Evolutionary conservation across 2,329 filamentous ascomycete genomes (phyloP).

Genomic region (Aureobasidium sp.): DNA sequence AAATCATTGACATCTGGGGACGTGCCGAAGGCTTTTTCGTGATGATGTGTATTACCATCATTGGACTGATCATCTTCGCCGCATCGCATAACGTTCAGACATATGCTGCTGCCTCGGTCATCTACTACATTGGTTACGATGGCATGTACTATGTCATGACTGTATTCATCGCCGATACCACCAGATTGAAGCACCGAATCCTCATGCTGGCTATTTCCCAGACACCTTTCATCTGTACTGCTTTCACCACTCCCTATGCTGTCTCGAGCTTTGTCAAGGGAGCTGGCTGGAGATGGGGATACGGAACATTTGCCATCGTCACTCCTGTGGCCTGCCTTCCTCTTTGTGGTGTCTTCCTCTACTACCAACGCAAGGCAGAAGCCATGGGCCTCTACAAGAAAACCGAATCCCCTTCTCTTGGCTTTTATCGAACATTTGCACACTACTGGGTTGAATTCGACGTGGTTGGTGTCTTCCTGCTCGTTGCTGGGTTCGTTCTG

Average conservation of each 20-base stretch:
- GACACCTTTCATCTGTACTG: slow-evolving; percentile 28
- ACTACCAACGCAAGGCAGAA: slow-evolving; percentile 24
- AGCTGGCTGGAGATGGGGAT: slow-evolving; percentile 26
- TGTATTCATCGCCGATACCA: slow-evolving; percentile 20
- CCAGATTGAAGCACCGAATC: slow-evolving; percentile 25
- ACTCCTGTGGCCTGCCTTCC: slow-evolving; percentile 24
- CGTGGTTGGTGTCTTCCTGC: slow-evolving; percentile 24
- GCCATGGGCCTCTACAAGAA: slow-evolving; percentile 23
- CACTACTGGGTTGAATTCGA: slow-evolving; percentile 13
- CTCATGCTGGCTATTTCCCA: slow-evolving; percentile 27
- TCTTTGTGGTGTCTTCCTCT: slow-evolving; percentile 24
- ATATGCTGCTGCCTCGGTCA: slow-evolving; percentile 20
- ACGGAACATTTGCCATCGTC: slow-evolving; percentile 27
- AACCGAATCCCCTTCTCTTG: neutral
- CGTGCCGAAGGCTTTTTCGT: slow-evolving; percentile 19
- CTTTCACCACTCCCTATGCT: slow-evolving; percentile 21
- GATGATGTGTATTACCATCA: slow-evolving; percentile 16
- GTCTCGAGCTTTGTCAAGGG: slow-evolving; percentile 15
- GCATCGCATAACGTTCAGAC: slow-evolving; percentile 17
- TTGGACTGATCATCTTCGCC: slow-evolving; percentile 22
- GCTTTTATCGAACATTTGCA: neutral
- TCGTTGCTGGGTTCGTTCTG: slow-evolving; percentile 20
- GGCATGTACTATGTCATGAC: slow-evolving; percentile 18
- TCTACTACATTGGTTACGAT: slow-evolving; percentile 22
- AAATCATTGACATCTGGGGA: slow-evolving; percentile 20